Percentiles rank a stretch among this genome's conserved stretches.
These are phyloP conservation scores for Didymella glomerata DNA, from an alignment of 2,329 filamentous ascomycete species.

Conservation along the genomic window DNA sequence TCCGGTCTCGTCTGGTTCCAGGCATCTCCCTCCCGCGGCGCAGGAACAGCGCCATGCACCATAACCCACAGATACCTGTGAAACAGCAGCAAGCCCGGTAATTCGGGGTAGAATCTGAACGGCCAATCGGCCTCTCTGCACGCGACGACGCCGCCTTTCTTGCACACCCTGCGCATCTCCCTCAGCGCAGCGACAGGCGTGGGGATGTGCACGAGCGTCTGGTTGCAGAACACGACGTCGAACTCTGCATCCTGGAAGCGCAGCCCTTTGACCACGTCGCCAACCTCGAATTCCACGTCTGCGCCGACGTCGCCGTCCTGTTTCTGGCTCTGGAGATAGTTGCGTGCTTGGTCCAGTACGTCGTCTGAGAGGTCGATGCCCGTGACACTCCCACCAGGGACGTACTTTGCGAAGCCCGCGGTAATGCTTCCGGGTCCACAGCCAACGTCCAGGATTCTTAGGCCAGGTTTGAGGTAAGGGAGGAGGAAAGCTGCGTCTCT, in stretches of 20 bases:
- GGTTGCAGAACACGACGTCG: background rate
- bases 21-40: background rate
- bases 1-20: background rate
- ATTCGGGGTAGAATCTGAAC: background rate
- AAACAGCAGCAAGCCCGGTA: background rate
- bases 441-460: background rate
- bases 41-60: background rate
- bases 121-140: background rate
- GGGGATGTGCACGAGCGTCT: background rate
- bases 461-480: background rate
- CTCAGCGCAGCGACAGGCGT: background rate
- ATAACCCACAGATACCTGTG: background rate
- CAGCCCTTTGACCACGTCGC: background rate
- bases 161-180: background rate
- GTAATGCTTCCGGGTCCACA: background rate
- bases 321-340: background rate
- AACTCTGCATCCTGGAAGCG: background rate
- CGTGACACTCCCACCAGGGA: background rate
- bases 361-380: background rate
- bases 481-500: background rate
- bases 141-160: background rate
- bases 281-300: background rate
- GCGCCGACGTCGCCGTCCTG: background rate
- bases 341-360: background rate
- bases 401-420: background rate